phyloP scores from a whole-genome alignment of 192 early-diverging fungal species.

The Podila epigama region DNA sequence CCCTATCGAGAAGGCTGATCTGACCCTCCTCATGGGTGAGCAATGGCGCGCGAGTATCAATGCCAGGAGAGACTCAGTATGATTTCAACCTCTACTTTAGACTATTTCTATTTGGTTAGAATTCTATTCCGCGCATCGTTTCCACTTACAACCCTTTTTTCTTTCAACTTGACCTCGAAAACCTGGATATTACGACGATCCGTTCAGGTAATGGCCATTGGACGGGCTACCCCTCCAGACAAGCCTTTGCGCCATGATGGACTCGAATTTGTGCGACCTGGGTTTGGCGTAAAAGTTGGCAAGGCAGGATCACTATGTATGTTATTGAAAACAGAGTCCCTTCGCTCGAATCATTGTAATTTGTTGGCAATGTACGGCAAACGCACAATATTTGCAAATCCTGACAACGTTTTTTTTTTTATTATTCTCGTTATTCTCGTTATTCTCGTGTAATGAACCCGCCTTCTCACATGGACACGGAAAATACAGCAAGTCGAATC shows the following conservation, averaged over 20 bases:
- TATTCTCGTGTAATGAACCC: not conserved
- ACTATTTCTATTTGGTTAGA: no score
- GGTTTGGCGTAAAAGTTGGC: conserved; percentile 52
- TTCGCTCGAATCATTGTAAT: no score
- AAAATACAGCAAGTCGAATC: conserved; percentile 53
- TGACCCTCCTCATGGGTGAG: conserved; percentile 33
- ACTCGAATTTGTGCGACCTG: conserved; percentile 53
- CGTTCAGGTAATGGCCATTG: conserved; percentile 26
- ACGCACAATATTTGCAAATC: no score
- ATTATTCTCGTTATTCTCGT: no score
- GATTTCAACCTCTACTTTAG: no score
- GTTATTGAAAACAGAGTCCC: no score
- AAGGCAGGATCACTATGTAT: conserved; percentile 57
- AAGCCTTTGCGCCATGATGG: conserved; percentile 55
- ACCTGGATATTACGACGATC: conserved; percentile 15
- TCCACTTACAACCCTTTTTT: conserved; percentile 1
- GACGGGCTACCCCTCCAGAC: conserved; percentile 55
- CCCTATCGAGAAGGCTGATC: conserved; percentile 59
- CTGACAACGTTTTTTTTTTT: no score
- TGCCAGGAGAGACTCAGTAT: conserved; percentile 7
- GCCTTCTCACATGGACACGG: no score
- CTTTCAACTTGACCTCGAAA: not conserved
- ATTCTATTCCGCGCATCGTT: no score
- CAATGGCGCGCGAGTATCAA: conserved; percentile 33
- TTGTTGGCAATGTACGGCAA: no score